phyloP scores from a whole-genome alignment of 169 alveolate genomes.

The Perkinsus olseni region DNA sequence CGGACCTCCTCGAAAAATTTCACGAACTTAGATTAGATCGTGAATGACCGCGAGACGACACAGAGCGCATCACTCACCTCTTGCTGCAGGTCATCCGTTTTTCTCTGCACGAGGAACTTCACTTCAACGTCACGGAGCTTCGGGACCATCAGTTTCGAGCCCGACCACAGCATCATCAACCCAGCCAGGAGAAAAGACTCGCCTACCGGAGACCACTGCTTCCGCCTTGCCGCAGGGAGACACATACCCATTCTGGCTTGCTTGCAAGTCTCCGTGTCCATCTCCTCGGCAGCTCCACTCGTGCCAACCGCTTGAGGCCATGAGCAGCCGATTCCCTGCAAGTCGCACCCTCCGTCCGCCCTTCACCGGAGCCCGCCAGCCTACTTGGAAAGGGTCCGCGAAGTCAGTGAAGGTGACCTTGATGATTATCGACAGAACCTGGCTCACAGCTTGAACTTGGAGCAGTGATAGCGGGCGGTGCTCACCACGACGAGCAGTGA shows the following conservation, averaged over 20 bases:
- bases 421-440: not conserved
- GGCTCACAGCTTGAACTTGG: not conserved
- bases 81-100: not conserved
- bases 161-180: constrained; percentile 9
- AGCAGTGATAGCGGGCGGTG: not conserved
- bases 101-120: not conserved
- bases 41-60: no score
- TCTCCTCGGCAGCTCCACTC: not conserved
- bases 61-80: not conserved
- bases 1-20: no score
- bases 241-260: not conserved
- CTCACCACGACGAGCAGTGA: constrained; percentile 3
- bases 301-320: not conserved
- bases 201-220: not conserved
- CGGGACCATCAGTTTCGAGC: constrained; percentile 11
- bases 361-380: not conserved
- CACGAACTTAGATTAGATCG: no score
- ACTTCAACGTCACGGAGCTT: not conserved
- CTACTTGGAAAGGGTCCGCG: not conserved
- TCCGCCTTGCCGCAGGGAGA: not conserved
- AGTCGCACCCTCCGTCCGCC: not conserved
- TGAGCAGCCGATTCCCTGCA: not conserved
- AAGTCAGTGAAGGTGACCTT: not conserved
- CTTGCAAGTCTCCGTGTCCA: not conserved
- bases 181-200: constrained; percentile 5